Evolutionary conservation across 345 rosid species (phyloP), one percentile per base, ranked within the genome.

Genomic region (Brassica juncea): DNA sequence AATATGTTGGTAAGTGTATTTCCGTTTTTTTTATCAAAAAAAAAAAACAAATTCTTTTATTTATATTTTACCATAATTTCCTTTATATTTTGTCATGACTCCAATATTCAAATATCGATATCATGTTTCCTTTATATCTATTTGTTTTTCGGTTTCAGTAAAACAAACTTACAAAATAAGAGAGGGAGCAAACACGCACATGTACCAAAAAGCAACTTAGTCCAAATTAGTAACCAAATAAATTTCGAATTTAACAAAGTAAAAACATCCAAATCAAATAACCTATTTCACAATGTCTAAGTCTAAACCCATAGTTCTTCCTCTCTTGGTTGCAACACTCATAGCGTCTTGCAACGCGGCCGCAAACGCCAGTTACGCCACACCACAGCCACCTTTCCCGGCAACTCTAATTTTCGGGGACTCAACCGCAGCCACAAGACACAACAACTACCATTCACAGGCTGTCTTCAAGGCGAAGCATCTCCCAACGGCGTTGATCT

Each of bases 401-500:
- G 62, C 73, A 14, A 71, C 66, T 64, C 34, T 72, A 21, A 52
- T 72, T 2, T 79, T 79, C 2, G 74, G 78, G 5, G 70, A 79
- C 72, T 79, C 82, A 57, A 72, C 77, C 14, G 77, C 8, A 65
- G 82, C 73, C 59, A 57, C 82, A 21, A 74, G 78, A 12, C 73
- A 79, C 42, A 79, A 73, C 74, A 80, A 80, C 42, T 77, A 62
- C 73, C 0, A 47, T 7, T 15, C 4, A 65, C 28, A 61, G n/a
- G 44, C 75, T 9, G 32, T 74, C 2, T 59, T 68, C 66, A 80
- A 80, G 11, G 74, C 79, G 10, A 52, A 69, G 0, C 74, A 60
- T 31, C 71, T 75, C 14, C 79, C 83, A 74, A 80, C 60, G 83
- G 83, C 1, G 37, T 37, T 34, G 83, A 80, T 60, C 78, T 80